A percentile compares a stretch with the other conserved stretches of the same genome.
These are phyloP conservation scores for Tylopilus plumbeoviolaceoides DNA, from an alignment of 768 basidiomycete genomes.

Conservation along the genomic window DNA sequence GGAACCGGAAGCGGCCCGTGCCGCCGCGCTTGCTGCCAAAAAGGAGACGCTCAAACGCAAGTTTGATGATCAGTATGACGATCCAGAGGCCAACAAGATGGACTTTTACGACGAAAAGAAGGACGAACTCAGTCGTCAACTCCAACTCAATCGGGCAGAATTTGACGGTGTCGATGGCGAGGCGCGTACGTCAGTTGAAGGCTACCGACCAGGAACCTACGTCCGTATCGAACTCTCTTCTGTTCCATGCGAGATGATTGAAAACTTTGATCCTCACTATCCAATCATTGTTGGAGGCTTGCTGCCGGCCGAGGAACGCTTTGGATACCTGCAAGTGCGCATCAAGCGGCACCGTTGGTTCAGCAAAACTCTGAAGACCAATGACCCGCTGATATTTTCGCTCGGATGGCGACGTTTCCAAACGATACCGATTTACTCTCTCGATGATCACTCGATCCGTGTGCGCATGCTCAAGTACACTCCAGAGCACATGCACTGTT, in stretches of 20 bases:
- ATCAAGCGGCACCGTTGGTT: constrained; percentile 98
- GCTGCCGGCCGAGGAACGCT: constrained; percentile 83
- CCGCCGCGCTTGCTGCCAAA: no score
- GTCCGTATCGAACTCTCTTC: constrained; percentile 85
- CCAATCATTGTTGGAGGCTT: constrained; percentile 93
- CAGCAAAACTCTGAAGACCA: constrained; percentile 86
- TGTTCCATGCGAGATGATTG: constrained; percentile 89
- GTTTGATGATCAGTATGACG: no score
- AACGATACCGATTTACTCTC: constrained; percentile 87
- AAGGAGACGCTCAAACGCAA: no score
- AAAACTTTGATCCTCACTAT: constrained; percentile 87
- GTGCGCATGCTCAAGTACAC: constrained; percentile 99
- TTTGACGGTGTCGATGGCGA: constrained; percentile 77
- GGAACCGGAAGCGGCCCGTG: no score
- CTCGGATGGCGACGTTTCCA: constrained; percentile 99
- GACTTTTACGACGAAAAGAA: no score
- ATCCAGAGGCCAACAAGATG: no score
- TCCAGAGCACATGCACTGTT: no score
- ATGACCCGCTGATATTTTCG: constrained; percentile 94
- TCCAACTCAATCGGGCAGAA: constrained; percentile 78
- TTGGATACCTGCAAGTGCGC: constrained; percentile 91
- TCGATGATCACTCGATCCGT: constrained; percentile 96
- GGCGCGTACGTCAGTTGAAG: constrained; percentile 81
- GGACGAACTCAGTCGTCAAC: no score
- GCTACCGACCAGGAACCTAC: constrained; percentile 86